A percentile compares a stretch with the other conserved stretches of the same genome.
These are phyloP conservation scores for Epichloe scottii DNA, from an alignment of 2,329 filamentous ascomycete species.

Conservation along the genomic window DNA sequence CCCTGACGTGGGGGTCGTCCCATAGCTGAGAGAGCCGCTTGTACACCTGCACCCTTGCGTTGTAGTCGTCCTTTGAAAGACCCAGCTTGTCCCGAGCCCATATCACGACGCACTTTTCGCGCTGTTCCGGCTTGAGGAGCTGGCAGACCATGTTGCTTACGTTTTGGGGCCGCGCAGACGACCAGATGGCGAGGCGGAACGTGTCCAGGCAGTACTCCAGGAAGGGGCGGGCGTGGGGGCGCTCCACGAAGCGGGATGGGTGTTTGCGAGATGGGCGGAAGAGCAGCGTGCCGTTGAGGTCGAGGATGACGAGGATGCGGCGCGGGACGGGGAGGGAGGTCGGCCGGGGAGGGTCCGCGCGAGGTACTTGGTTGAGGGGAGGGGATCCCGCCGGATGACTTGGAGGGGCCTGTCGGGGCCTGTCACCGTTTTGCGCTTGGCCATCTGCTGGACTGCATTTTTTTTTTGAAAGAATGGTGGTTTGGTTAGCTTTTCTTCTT, in stretches of 20 bases:
- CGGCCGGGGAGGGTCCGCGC: conserved; percentile 33
- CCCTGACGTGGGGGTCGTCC: conserved; percentile 34
- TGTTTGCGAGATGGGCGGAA: conserved; percentile 45
- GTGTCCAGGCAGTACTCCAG: conserved; percentile 60
- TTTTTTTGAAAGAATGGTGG: too few relatives aligned
- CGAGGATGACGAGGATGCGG: conserved; percentile 69
- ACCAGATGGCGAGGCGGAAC: conserved; percentile 82
- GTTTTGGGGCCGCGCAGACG: conserved; percentile 65
- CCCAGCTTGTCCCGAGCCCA: conserved; percentile 73
- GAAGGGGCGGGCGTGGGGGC: conserved; percentile 58
- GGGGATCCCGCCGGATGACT: conserved; percentile 45
- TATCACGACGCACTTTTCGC: conserved; percentile 46
- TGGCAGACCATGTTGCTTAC: conserved; percentile 54
- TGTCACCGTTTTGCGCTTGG: too few relatives aligned
- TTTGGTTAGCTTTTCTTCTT: not conserved
- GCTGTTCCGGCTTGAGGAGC: conserved; percentile 46
- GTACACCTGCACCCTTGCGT: conserved; percentile 68
- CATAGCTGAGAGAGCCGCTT: conserved; percentile 71
- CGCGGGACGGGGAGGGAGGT: conserved; percentile 33
- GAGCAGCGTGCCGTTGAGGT: conserved; percentile 87
- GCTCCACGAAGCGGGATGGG: conserved; percentile 43
- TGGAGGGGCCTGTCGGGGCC: conserved; percentile 16
- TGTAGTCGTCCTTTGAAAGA: conserved; percentile 52
- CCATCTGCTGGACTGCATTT: not conserved
- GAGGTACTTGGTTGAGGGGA: conserved; percentile 50